Percentiles rank a stretch among this genome's conserved stretches.
Evolutionary conservation across 306 rosid genomes (phyloP).

Genomic region (Rosa persica): DNA sequence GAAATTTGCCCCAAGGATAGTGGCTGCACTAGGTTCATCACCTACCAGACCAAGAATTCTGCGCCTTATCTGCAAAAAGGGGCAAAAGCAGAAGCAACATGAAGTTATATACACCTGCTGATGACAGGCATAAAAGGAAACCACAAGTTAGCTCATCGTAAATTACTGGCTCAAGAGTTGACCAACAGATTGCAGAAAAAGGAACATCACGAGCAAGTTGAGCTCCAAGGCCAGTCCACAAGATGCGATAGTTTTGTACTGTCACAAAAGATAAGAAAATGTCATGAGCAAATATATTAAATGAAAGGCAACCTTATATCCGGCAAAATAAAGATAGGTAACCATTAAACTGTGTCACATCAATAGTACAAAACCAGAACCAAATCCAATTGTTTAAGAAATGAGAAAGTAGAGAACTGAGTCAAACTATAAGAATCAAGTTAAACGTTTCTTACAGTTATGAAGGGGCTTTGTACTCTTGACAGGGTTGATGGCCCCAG

Average conservation of each 20-base stretch:
- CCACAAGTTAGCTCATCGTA: slow-evolving; percentile 2
- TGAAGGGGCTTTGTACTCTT: slow-evolving; percentile 45
- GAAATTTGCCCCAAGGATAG: slow-evolving; percentile 77
- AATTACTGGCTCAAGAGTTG: slow-evolving; percentile 92
- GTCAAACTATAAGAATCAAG: slow-evolving; percentile 13
- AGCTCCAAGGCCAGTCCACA: slow-evolving; percentile 99
- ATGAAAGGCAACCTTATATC: slow-evolving; percentile 18
- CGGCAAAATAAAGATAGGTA: neutral
- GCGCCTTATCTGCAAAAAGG: slow-evolving; percentile 57
- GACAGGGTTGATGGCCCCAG: slow-evolving; percentile 56
- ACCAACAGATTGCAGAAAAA: slow-evolving; percentile 95
- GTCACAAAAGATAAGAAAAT: slow-evolving; percentile 12
- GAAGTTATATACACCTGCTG: slow-evolving; percentile 28
- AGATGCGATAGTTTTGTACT: slow-evolving; percentile 66
- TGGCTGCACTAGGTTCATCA: slow-evolving; percentile 55
- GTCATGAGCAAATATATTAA: slow-evolving; percentile 7
- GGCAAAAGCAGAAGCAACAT: slow-evolving; percentile 18
- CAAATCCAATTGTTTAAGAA: neutral
- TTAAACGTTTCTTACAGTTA: slow-evolving; percentile 42
- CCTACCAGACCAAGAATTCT: slow-evolving; percentile 56
- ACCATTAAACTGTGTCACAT: neutral
- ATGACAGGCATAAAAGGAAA: slow-evolving; percentile 22
- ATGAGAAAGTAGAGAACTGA: slow-evolving; percentile 18
- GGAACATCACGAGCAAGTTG: slow-evolving; percentile 96
- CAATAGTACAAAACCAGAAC: neutral